These are phyloP conservation scores for Dendrothele bispora DNA, from an alignment of 768 basidiomycete genomes.

Conservation along the genomic window DNA sequence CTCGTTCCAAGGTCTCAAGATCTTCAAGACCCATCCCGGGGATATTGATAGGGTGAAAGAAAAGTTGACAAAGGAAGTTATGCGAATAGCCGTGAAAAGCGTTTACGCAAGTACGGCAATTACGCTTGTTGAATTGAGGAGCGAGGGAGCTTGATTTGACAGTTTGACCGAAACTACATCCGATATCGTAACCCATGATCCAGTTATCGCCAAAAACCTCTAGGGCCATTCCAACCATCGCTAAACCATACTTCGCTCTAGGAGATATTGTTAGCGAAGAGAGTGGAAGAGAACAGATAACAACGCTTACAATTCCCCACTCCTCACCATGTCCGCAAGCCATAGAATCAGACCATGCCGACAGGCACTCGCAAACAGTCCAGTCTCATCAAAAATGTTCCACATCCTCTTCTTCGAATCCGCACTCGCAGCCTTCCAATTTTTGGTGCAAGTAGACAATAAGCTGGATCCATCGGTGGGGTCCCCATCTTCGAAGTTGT, in stretches of 20 bases:
- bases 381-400: constrained; percentile 35
- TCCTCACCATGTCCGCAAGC: constrained; percentile 31
- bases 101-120: constrained; percentile 15
- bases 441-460: constrained; percentile 19
- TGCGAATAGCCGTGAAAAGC: constrained; percentile 38
- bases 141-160: constrained; percentile 15
- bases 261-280: not conserved
- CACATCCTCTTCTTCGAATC: constrained; percentile 31
- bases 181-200: constrained; percentile 25
- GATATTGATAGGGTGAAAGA: constrained; percentile 28
- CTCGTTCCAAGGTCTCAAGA: constrained; percentile 28
- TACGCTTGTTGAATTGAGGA: not conserved
- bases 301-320: constrained; percentile 34
- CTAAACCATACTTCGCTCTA: constrained; percentile 28
- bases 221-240: constrained; percentile 21
- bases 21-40: constrained; percentile 34
- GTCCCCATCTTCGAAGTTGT: constrained; percentile 8
- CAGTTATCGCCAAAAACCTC: constrained; percentile 14
- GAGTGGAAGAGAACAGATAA: constrained; percentile 13
- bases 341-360: constrained; percentile 30
- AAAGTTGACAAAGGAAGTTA: constrained; percentile 29
- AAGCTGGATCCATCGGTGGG: not conserved
- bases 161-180: constrained; percentile 22
- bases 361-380: constrained; percentile 36
- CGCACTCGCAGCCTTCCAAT: constrained; percentile 29